These are phyloP conservation scores for Cladosporium austrohemisphaericum DNA, from an alignment of 2,329 filamentous ascomycete genomes.

Conservation along the genomic window DNA sequence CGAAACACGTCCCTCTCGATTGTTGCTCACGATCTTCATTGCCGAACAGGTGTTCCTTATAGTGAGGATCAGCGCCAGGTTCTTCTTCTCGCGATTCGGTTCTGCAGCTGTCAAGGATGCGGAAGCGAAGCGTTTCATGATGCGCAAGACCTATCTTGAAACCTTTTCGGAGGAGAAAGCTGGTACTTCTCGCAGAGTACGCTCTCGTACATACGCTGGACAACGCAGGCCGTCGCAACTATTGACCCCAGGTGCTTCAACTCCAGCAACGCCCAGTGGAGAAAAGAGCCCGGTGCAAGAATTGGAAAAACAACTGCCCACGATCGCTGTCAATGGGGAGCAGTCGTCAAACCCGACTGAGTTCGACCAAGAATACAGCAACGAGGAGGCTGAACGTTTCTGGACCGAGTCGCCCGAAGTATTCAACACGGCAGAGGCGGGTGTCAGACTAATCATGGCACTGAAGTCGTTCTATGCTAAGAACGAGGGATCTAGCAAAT, in stretches of 20 bases:
- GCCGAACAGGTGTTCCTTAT: constrained; percentile 85
- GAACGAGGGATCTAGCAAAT: background rate
- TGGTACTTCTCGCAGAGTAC: constrained; percentile 6
- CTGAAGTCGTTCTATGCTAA: constrained; percentile 8
- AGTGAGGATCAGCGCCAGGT: constrained; percentile 65
- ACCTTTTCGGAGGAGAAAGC: constrained; percentile 60
- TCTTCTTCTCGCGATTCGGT: constrained; percentile 71
- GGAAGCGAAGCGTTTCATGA: constrained; percentile 69
- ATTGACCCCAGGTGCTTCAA: background rate
- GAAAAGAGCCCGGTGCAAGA: constrained; percentile 4
- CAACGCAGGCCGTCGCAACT: background rate
- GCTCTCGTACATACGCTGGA: constrained; percentile 9
- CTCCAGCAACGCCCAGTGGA: background rate
- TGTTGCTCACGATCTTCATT: constrained; percentile 77
- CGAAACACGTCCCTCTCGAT: constrained; percentile 58
- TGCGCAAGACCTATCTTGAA: constrained; percentile 73
- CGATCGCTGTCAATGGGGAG: constrained; percentile 9
- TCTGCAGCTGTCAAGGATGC: constrained; percentile 80
- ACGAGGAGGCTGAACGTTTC: constrained; percentile 7
- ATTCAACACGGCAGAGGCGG: constrained; percentile 2
- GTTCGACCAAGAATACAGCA: constrained; percentile 9
- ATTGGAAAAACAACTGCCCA: constrained; percentile 6
- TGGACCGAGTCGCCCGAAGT: constrained; percentile 11
- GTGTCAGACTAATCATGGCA: constrained; percentile 3
- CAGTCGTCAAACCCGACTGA: background rate